These are phyloP conservation scores for Aspergillus fumigatiaffinis DNA, from an alignment of 2,329 filamentous ascomycete species.

Conservation along the genomic window DNA sequence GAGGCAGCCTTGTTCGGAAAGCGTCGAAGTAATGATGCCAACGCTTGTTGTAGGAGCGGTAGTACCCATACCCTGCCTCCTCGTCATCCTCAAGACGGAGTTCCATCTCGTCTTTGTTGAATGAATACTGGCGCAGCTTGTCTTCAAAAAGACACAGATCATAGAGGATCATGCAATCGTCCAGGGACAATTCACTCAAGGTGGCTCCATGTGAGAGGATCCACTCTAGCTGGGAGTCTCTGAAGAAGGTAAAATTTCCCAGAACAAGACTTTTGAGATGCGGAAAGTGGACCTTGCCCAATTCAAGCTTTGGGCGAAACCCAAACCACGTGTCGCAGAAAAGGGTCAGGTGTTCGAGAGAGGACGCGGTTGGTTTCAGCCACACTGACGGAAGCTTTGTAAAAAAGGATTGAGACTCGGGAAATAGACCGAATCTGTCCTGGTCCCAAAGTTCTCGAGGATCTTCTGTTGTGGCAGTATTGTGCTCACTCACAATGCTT, in stretches of 20 bases:
- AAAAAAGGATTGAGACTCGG: background rate
- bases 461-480: background rate
- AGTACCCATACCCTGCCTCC: background rate
- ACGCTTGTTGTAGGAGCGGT: slow-evolving; percentile 9
- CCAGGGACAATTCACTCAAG: slow-evolving; percentile 42
- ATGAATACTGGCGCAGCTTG: slow-evolving; percentile 40
- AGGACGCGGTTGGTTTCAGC: slow-evolving; percentile 4
- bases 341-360: slow-evolving; percentile 37
- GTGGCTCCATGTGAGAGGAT: slow-evolving; percentile 38
- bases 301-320: slow-evolving; percentile 38
- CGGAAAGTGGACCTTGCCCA: slow-evolving; percentile 33
- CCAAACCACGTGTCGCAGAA: slow-evolving; percentile 39
- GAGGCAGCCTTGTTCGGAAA: slow-evolving; percentile 13
- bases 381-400: background rate
- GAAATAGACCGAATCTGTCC: background rate
- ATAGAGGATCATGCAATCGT: slow-evolving; percentile 39
- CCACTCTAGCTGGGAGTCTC: slow-evolving; percentile 48
- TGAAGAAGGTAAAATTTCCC: slow-evolving; percentile 41
- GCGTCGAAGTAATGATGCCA: slow-evolving; percentile 20
- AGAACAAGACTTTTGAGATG: slow-evolving; percentile 39
- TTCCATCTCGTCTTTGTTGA: slow-evolving; percentile 14
- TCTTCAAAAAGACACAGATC: slow-evolving; percentile 1
- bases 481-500: background rate
- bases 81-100: background rate
- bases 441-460: background rate